Evolutionary conservation across 495 filamentous ascomycete genomes (phyloP).

Genomic region (Niebla homalea): DNA sequence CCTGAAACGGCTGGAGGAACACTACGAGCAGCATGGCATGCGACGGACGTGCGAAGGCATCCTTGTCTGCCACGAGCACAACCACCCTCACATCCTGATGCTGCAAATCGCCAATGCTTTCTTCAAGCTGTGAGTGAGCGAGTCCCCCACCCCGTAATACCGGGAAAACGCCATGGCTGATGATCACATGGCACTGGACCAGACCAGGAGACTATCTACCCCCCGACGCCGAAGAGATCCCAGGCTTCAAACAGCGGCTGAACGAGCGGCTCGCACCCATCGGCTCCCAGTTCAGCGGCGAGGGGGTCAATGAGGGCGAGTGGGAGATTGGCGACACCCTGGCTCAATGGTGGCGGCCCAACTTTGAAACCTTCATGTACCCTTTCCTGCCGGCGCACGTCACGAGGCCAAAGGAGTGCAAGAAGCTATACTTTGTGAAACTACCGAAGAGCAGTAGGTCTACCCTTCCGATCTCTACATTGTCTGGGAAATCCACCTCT

Average conservation of each 20-base stretch:
- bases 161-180: background rate
- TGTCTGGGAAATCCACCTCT: background rate
- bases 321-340: conserved; percentile 92
- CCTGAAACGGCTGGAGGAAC: conserved; percentile 82
- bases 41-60: conserved; percentile 92
- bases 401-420: conserved; percentile 95
- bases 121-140: conserved; percentile 67
- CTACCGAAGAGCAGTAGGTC: conserved; percentile 76
- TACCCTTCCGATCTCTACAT: background rate
- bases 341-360: conserved; percentile 96
- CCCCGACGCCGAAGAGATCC: conserved; percentile 77
- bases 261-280: conserved; percentile 89
- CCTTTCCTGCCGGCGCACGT: conserved; percentile 92
- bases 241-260: conserved; percentile 81
- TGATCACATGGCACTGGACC: too few species aligned
- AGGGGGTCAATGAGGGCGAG: conserved; percentile 64
- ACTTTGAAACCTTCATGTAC: conserved; percentile 99
- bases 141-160: background rate
- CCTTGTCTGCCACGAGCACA: conserved; percentile 95
- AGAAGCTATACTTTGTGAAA: conserved; percentile 96
- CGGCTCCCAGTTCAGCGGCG: conserved; percentile 71
- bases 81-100: conserved; percentile 96
- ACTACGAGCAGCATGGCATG: conserved; percentile 89
- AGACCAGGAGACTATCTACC: conserved; percentile 92
- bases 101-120: conserved; percentile 98